Percentiles rank a stretch among this genome's conserved stretches.
These are phyloP conservation scores for Saccharomyces mikatae DNA, from an alignment of 805 yeast genomes.

Conservation along the genomic window DNA sequence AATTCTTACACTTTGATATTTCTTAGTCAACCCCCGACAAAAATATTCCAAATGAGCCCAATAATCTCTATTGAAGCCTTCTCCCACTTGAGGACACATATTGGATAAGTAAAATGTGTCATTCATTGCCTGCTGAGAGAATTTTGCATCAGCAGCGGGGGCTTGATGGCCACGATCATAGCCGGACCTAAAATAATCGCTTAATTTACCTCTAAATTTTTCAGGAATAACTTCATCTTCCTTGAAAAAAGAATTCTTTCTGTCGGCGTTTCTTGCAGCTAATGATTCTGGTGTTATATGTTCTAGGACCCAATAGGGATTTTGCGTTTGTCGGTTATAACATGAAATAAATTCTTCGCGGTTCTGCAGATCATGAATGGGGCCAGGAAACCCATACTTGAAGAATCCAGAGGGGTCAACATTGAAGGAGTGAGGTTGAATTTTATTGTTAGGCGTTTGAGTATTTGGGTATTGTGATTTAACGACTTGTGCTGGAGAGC, in stretches of 20 bases:
- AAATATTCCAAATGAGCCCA: slow-evolving; percentile 97
- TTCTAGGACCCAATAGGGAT: slow-evolving; percentile 83
- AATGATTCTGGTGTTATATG: slow-evolving; percentile 75
- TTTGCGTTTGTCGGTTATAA: slow-evolving; percentile 74
- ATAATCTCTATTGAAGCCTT: slow-evolving; percentile 92
- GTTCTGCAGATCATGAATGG: slow-evolving; percentile 72
- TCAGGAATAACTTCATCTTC: slow-evolving; percentile 82
- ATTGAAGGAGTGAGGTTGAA: slow-evolving; percentile 27
- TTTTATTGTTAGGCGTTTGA: slow-evolving; percentile 5
- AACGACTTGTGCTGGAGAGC: not conserved
- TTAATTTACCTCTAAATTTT: slow-evolving; percentile 63
- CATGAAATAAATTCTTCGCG: slow-evolving; percentile 76
- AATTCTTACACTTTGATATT: slow-evolving; percentile 68
- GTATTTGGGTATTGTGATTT: not conserved
- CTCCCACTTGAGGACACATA: slow-evolving; percentile 96
- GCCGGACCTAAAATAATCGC: slow-evolving; percentile 90
- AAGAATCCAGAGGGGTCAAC: slow-evolving; percentile 76
- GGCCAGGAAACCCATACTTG: slow-evolving; percentile 93
- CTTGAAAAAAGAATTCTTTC: slow-evolving; percentile 72
- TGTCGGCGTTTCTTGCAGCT: slow-evolving; percentile 49
- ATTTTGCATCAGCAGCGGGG: slow-evolving; percentile 96
- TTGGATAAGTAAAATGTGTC: slow-evolving; percentile 86
- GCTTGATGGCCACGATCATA: slow-evolving; percentile 97
- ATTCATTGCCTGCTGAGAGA: slow-evolving; percentile 84
- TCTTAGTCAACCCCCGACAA: slow-evolving; percentile 64